These are phyloP conservation scores for Auriscalpium orientale DNA, from an alignment of 768 basidiomycete genomes.

Conservation along the genomic window DNA sequence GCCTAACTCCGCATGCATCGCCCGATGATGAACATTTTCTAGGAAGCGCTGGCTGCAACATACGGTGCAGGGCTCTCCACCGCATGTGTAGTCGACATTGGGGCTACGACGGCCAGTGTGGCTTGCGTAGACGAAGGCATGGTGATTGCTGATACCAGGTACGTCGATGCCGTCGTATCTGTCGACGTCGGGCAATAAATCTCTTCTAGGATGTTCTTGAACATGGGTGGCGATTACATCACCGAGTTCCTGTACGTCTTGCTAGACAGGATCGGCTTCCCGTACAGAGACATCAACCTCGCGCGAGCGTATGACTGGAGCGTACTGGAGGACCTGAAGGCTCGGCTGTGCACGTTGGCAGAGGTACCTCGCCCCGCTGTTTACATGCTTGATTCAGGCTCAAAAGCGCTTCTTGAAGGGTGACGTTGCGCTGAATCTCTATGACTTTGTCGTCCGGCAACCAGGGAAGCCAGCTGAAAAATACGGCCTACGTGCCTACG, in stretches of 20 bases:
- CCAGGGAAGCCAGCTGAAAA: constrained; percentile 76
- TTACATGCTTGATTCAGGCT: no score
- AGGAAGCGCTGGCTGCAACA: constrained; percentile 91
- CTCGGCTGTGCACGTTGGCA: constrained; percentile 72
- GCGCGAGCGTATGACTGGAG: constrained; percentile 78
- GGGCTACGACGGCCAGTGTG: constrained; percentile 75
- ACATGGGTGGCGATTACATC: constrained; percentile 92
- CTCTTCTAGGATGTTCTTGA: constrained; percentile 57
- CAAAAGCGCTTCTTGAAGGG: constrained; percentile 38
- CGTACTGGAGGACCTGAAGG: constrained; percentile 88
- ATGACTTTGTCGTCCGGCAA: constrained; percentile 81
- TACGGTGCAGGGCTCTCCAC: constrained; percentile 93
- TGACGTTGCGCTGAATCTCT: constrained; percentile 83
- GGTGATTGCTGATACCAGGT: constrained; percentile 84
- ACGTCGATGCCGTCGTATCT: constrained; percentile 8
- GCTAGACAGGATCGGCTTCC: constrained; percentile 75
- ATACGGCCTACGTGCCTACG: constrained; percentile 85
- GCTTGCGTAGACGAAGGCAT: constrained; percentile 94
- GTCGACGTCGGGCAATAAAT: background rate
- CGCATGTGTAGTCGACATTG: constrained; percentile 95
- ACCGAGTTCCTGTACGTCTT: constrained; percentile 82
- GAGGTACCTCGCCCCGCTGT: constrained; percentile 47
- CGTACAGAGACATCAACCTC: constrained; percentile 79
- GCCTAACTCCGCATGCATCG: background rate
- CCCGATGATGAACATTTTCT: constrained; percentile 1